Evolutionary conservation across 140 eudicot species (phyloP).

Genomic region (Erigeron philadelphicus): DNA sequence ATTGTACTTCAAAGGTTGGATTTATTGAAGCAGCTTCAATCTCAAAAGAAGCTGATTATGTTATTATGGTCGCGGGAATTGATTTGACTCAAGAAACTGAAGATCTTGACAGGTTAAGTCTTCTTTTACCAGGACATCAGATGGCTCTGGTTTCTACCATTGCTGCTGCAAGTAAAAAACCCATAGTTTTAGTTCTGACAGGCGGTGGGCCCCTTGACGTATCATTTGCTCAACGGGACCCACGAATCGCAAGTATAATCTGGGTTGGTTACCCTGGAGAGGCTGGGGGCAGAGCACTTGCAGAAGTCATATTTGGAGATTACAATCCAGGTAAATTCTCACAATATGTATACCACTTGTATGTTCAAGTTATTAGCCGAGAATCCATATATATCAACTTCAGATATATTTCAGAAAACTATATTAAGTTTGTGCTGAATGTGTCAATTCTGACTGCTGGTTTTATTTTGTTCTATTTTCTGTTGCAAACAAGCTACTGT

Average conservation of each 20-base stretch:
- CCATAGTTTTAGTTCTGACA: slow-evolving; percentile 65
- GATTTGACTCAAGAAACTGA: slow-evolving; percentile 87
- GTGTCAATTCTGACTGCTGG: no score
- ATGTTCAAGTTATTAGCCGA: no score
- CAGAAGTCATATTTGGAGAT: slow-evolving; percentile 75
- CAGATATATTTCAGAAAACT: no score
- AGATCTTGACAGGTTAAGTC: slow-evolving; percentile 78
- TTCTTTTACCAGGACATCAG: slow-evolving; percentile 93
- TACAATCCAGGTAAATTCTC: slow-evolving; percentile 62
- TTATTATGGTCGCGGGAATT: slow-evolving; percentile 69
- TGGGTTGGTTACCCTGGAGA: slow-evolving; percentile 99
- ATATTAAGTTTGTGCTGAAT: no score
- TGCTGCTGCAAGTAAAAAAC: slow-evolving; percentile 56
- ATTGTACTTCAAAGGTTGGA: slow-evolving; percentile 51
- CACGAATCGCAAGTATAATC: slow-evolving; percentile 62
- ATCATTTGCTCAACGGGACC: slow-evolving; percentile 63
- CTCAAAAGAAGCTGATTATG: slow-evolving; percentile 64
- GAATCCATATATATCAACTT: no score
- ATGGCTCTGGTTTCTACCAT: slow-evolving; percentile 46
- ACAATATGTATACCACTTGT: no score
- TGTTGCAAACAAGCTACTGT: no score
- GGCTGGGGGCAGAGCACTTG: slow-evolving; percentile 75
- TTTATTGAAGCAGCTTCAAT: slow-evolving; percentile 55
- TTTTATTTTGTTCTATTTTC: no score
- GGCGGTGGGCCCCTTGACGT: slow-evolving; percentile 94